Percentiles rank a stretch among this genome's conserved stretches.
Conservation (phyloP, 495 filamentous ascomycete species). For the Aspergillus cristatus region DNA sequence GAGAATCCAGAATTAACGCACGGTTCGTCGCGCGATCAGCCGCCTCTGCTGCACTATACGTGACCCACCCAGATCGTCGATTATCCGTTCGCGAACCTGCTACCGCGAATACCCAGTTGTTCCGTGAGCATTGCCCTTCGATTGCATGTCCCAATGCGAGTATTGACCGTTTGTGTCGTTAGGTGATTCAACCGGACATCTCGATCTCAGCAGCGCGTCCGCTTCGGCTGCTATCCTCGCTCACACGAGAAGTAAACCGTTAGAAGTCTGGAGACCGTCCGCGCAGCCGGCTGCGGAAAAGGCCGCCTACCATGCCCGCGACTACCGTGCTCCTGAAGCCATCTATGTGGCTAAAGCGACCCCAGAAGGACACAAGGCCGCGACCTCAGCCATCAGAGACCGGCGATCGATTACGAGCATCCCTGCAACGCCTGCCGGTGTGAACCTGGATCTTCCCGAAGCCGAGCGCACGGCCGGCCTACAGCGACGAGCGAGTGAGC, state of each 20-base stretch:
- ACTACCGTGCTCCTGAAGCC: conserved; percentile 50
- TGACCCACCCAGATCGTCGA: conserved; percentile 35
- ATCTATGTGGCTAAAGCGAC: conserved; percentile 46
- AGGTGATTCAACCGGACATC: conserved; percentile 55
- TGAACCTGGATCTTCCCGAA: conserved; percentile 8
- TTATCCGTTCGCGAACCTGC: conserved; percentile 25
- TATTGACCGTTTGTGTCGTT: too few species aligned
- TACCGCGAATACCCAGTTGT: conserved; percentile 12
- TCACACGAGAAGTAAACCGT: conserved; percentile 54
- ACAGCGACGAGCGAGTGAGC: conserved; percentile 50
- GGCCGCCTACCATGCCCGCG: conserved; percentile 59
- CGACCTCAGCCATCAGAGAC: conserved; percentile 57
- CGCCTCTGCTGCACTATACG: conserved; percentile 45
- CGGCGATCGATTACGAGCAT: conserved; percentile 22
- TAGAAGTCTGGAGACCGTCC: conserved; percentile 52
- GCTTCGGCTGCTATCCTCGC: conserved; percentile 63
- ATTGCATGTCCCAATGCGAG: too few species aligned
- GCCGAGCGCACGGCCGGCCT: conserved; percentile 9
- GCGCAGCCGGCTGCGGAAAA: conserved; percentile 53
- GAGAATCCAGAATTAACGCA: not conserved
- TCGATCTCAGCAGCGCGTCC: conserved; percentile 58
- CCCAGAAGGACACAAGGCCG: conserved; percentile 61
- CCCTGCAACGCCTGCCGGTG: conserved; percentile 3
- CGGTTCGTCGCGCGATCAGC: conserved; percentile 17
- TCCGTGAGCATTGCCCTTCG: conserved; percentile 17